Base-by-base conservation (phyloP, 208 protist species). In the Perkinsela sp. region DNA sequence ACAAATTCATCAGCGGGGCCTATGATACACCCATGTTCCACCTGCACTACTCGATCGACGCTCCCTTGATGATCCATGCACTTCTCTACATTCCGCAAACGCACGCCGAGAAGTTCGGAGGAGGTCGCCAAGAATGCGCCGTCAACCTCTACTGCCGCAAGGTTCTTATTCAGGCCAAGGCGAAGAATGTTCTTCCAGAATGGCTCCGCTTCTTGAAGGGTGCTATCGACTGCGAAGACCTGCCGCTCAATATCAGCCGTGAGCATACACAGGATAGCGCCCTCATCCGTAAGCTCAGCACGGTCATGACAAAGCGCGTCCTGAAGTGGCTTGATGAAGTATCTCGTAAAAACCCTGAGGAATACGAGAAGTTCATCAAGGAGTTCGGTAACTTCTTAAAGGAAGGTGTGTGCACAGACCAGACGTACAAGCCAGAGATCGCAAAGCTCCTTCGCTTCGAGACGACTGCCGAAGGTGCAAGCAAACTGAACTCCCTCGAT, bases 201-300 rank as follows among this genome's bases (percentile, higher is more conserved):
- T 98, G 93, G 93, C 80, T 98, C 68, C 89, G 94, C 72, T 94
- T 92, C 74, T 78, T 92, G 71, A 93, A 92, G 73, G 93, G 94
- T 71, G 92, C 94, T n/a, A 91, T 97, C n/a, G 95, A 98, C 74
- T 88, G 80, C 67, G 93, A 96, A 75, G 95, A 96, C 66, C 88
- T 98, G 66, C 93, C 94, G 28, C 80, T 98, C 29, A 97, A 97
- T 75, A 86, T 98, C 28, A 95, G 87, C 28, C 89, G 96, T 72
- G 96, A 98, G 82, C 85, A 93, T 72, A 93, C 96, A 48, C 95
- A 98, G 79, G 88, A 97, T 76, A 90, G 85, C 70, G 78, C 82
- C 72, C 83, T 96, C 75, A 93, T 96, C 81, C 79, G 85, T 28
- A 87, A 86, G 30, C 82, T 96, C 31, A 88, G 77, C 2, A 85